Base-by-base conservation (phyloP, 495 filamentous ascomycete genomes). In the Talaromyces borbonicus region DNA sequence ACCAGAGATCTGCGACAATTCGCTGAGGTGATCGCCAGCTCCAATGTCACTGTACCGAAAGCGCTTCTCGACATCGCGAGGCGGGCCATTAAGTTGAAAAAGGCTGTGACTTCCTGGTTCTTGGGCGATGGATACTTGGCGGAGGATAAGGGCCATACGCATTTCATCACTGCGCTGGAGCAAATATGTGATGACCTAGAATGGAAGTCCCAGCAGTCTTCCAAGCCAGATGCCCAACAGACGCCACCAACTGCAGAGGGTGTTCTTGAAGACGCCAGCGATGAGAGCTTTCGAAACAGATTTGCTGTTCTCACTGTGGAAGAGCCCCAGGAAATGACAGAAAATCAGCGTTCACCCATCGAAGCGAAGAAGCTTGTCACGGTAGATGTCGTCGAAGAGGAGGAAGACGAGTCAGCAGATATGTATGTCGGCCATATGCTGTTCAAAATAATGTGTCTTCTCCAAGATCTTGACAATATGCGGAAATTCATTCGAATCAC, bases 281-380 rank as follows among this genome's bases (percentile, higher is more conserved):
- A n/a, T 32, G 53, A 53, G 29, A 47, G n/a, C 30, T 55, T 58
- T 16, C 6, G 49, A 9, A 62, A 62, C 49, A 56, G 37, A 49
- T 61, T 64, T 41, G 52, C 57, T 40, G 53, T 55, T 22, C 55
- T 64, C 45, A 54, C 55, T n/a, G 49, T 64, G 8, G 57, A 64
- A 48, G 61, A 64, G 49, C 59, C 61, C 3, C 47, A 51, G 27
- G 50, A 64, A 8, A 44, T 43, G 25, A 38, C 48, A 33, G 14
- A 52, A 38, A 35, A 30, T 16, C 47, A 52, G 46, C 30, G 15
- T 14, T 29, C 38, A 8, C 16, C 44, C 27, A 14, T 43, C 5
- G 51, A 50, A 50, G 49, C 46, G 29, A 51, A 56, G 47, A 51
- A 55, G 46, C 27, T 61, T 7, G 53, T 58, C 35, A 52, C 58